phyloP scores from a whole-genome alignment of 768 basidiomycete species.

The Lactifluus echinatus region DNA sequence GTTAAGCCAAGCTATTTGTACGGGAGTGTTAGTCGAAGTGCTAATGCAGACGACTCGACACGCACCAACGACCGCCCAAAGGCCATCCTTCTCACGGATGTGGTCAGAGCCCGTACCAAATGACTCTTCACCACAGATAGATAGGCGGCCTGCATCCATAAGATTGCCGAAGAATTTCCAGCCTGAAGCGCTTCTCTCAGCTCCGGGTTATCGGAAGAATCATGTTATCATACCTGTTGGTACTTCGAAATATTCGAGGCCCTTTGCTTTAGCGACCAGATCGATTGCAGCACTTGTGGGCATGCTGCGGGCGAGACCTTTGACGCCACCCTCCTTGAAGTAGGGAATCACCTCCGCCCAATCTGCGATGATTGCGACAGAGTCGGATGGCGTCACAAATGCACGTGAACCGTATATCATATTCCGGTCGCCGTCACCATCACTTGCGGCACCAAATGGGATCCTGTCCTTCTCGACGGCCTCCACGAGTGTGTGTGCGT shows the following conservation, averaged over 20 bases:
- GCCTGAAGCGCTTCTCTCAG: slow-evolving; percentile 38
- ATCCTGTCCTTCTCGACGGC: slow-evolving; percentile 81
- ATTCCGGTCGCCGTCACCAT: slow-evolving; percentile 97
- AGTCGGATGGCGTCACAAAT: slow-evolving; percentile 96
- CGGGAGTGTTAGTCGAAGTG: neutral
- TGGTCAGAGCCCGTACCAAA: slow-evolving; percentile 99
- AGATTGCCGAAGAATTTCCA: slow-evolving; percentile 99
- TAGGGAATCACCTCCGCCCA: slow-evolving; percentile 91
- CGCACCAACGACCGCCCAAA: slow-evolving; percentile 95
- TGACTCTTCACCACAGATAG: slow-evolving; percentile 98
- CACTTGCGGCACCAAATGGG: slow-evolving; percentile 90
- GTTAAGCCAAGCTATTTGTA: slow-evolving; percentile 80
- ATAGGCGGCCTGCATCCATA: slow-evolving; percentile 97
- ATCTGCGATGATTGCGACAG: slow-evolving; percentile 97
- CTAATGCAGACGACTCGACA: slow-evolving; percentile 2
- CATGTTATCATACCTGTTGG: slow-evolving; percentile 64
- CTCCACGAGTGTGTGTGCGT: slow-evolving; percentile 90
- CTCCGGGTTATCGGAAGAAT: neutral
- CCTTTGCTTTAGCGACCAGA: slow-evolving; percentile 89
- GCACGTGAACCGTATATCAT: slow-evolving; percentile 99
- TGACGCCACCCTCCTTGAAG: slow-evolving; percentile 85
- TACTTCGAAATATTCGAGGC: slow-evolving; percentile 88
- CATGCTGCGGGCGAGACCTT: slow-evolving; percentile 95
- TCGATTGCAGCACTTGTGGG: slow-evolving; percentile 97
- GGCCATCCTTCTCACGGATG: slow-evolving; percentile 97